A percentile compares a stretch with the other conserved stretches of the same genome.
These are phyloP conservation scores for Macroventuria anomochaeta DNA, from an alignment of 2,329 filamentous ascomycete genomes.

Conservation along the genomic window DNA sequence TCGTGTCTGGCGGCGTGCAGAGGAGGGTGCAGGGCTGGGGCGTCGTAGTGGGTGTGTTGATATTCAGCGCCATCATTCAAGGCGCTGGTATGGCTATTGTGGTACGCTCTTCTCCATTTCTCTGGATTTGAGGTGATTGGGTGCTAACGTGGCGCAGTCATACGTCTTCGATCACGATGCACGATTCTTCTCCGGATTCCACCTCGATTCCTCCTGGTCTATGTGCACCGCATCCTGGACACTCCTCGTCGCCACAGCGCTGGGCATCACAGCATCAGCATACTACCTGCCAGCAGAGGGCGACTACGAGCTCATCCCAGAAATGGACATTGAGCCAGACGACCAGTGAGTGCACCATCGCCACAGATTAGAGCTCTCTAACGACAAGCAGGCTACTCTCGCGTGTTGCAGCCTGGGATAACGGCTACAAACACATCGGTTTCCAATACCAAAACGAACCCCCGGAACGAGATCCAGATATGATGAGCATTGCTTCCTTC, in stretches of 20 bases:
- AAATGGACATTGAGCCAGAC: conserved; percentile 39
- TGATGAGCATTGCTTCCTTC: conserved; percentile 20
- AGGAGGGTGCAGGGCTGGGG: conserved; percentile 85
- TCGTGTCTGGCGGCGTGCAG: conserved; percentile 78
- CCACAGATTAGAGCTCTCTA: conserved; percentile 20
- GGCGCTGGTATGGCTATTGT: conserved; percentile 81
- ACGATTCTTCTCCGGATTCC: conserved; percentile 83
- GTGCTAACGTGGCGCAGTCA: conserved; percentile 60
- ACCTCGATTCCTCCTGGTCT: conserved; percentile 78
- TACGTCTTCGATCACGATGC: conserved; percentile 84
- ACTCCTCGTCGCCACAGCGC: conserved; percentile 59
- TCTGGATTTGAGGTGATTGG: neutral
- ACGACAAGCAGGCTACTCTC: conserved; percentile 40
- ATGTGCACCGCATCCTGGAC: conserved; percentile 69
- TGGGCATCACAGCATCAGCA: conserved; percentile 70
- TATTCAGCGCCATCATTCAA: conserved; percentile 71
- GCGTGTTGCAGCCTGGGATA: conserved; percentile 45
- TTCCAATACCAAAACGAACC: conserved; percentile 21
- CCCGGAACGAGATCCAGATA: conserved; percentile 22
- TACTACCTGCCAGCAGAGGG: conserved; percentile 78
- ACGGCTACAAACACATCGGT: conserved; percentile 36
- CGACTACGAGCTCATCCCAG: conserved; percentile 79
- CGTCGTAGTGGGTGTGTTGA: conserved; percentile 70
- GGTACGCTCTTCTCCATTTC: conserved; percentile 60
- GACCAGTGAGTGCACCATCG: conserved; percentile 38